Base-by-base conservation (phyloP, 2,329 filamentous ascomycete species). In the Zasmidium cellare region DNA sequence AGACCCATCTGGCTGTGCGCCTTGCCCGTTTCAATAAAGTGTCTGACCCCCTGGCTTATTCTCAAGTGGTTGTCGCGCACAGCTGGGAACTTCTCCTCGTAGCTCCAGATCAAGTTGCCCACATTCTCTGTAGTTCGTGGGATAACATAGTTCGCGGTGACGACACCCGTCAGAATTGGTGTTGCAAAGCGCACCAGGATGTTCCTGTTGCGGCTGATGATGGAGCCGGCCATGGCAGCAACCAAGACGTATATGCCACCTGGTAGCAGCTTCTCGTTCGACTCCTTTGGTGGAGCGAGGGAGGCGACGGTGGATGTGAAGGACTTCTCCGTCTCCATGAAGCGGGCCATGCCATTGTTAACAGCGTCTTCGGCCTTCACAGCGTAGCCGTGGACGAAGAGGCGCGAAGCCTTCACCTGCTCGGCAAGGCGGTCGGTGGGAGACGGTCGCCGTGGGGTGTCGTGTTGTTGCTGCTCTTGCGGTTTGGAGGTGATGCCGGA, bases 81-180 rank as follows among this genome's bases (percentile, higher is more conserved):
- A 18, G 83, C 88, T 3, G 94, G 94, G 72, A 92, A 90, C 69
- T 84, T 86, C 82, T 96, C 85, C 86, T 99, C 94, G 75, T 94
- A 99, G 73, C 85, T 87, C 94, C 94, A 99, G 47, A 89, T 79
- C 72, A 97, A 80, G 71, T 93, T 87, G 46, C 88, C 87, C 24
- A 96, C 86, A 76, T 99, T 99, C 74, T 85, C 81, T 84, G 92
- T 96, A 45, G 94, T 99, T 64, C 94, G 81, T 46, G 94, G 94
- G 50, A 99, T 78, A 41, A 96, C 87, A 60, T 87, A 81, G 86
- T 92, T 94, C 58, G 90, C 92, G 56, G 92, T 90, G 56, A 87
- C 87, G 62, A 96, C 79, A 65, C 92, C 94, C 46, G 97, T 85
- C 19, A 87, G 87, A 51, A 93, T 76, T 11, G 94, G 94, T 1